These are phyloP conservation scores for Pyrenochaeta sp. DNA, from an alignment of 2,329 filamentous ascomycete species.

Conservation along the genomic window DNA sequence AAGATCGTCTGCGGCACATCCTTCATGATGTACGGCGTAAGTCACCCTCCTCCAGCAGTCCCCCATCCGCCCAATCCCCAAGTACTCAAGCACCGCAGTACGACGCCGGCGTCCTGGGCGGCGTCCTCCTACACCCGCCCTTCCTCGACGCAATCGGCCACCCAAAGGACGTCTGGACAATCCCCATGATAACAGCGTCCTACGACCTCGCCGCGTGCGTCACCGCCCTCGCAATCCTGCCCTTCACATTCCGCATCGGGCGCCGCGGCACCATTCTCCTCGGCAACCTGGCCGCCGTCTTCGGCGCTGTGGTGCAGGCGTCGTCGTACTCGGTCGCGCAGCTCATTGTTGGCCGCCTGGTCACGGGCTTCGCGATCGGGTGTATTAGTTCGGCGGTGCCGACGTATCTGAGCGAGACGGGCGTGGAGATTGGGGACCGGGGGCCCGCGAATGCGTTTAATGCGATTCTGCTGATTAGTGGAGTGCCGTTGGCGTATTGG, in stretches of 20 bases:
- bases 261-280: slow-evolving; percentile 50
- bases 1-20: slow-evolving; percentile 16
- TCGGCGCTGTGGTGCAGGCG: slow-evolving; percentile 48
- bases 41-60: not conserved
- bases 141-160: slow-evolving; percentile 21
- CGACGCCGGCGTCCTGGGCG: slow-evolving; percentile 25
- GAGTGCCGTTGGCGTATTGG: slow-evolving; percentile 11
- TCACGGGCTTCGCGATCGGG: slow-evolving; percentile 61
- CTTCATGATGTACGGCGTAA: slow-evolving; percentile 20
- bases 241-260: slow-evolving; percentile 45
- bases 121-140: slow-evolving; percentile 20
- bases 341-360: slow-evolving; percentile 57
- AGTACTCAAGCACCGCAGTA: not conserved
- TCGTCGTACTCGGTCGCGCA: slow-evolving; percentile 48
- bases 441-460: slow-evolving; percentile 8
- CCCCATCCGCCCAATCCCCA: not conserved
- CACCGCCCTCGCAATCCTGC: slow-evolving; percentile 32
- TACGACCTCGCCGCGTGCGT: slow-evolving; percentile 19
- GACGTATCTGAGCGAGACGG: slow-evolving; percentile 10
- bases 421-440: slow-evolving; percentile 8
- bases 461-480: slow-evolving; percentile 10
- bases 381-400: slow-evolving; percentile 12
- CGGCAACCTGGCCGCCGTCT: slow-evolving; percentile 44
- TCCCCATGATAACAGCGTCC: slow-evolving; percentile 19
- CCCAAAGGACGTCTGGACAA: slow-evolving; percentile 15